Conservation (phyloP, 2,329 filamentous ascomycete species). For the Mycogone perniciosa region DNA sequence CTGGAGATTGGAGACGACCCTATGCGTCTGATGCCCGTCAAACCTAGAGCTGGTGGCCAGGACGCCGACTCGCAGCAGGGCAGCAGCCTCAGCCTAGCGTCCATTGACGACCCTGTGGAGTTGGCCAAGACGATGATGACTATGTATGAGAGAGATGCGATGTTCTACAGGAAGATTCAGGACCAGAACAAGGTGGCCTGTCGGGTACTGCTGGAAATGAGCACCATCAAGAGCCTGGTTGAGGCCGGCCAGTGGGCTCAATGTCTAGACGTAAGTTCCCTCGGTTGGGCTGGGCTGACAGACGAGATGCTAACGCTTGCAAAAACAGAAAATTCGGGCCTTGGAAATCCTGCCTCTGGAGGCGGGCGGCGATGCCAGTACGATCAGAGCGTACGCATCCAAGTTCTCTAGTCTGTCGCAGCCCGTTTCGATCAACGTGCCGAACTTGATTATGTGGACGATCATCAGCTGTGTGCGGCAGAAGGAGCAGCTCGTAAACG, state of each 20-base stretch:
- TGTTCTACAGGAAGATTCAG: constrained; percentile 54
- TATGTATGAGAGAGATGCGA: constrained; percentile 56
- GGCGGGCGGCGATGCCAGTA: constrained; percentile 65
- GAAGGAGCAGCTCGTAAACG: constrained; percentile 61
- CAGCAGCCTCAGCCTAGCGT: constrained; percentile 54
- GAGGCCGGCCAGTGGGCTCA: constrained; percentile 51
- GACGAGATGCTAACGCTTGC: neutral
- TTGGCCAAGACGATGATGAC: constrained; percentile 55
- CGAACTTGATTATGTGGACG: constrained; percentile 89
- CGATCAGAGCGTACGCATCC: constrained; percentile 72
- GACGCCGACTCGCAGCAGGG: constrained; percentile 33
- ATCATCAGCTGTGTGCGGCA: constrained; percentile 79
- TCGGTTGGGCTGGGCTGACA: constrained; percentile 13
- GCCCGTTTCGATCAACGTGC: constrained; percentile 81
- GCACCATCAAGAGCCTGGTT: constrained; percentile 52
- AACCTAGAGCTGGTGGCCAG: constrained; percentile 52
- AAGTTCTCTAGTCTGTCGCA: constrained; percentile 74
- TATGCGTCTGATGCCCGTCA: constrained; percentile 71
- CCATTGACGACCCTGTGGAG: constrained; percentile 55
- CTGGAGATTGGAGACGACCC: constrained; percentile 79
- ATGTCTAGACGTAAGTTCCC: constrained; percentile 49
- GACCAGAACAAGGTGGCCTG: constrained; percentile 52
- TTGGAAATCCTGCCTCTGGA: constrained; percentile 76
- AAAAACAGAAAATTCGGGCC: constrained; percentile 58
- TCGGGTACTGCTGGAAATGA: constrained; percentile 53